phyloP scores from a whole-genome alignment of 768 basidiomycete genomes.

The Erythrobasidium yunnanense region DNA sequence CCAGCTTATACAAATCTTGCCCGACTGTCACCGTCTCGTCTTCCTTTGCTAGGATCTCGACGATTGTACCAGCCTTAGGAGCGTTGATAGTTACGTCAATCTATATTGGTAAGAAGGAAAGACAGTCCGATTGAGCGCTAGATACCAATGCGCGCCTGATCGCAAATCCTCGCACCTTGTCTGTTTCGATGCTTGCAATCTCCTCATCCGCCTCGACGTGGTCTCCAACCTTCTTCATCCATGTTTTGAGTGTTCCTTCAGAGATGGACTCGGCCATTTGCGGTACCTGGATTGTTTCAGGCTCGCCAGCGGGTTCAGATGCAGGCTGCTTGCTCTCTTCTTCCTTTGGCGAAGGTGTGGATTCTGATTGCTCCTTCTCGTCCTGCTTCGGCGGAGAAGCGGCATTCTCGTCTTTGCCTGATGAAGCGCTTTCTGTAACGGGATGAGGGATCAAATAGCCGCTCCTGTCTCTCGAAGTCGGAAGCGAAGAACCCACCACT shows the following conservation, averaged over 20 bases:
- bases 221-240: constrained; percentile 88
- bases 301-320: constrained; percentile 21
- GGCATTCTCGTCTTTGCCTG: neutral
- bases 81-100: constrained; percentile 97
- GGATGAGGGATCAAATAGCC: neutral
- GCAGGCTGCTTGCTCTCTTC: constrained; percentile 1
- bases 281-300: constrained; percentile 84
- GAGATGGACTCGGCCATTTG: constrained; percentile 86
- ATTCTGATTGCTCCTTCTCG: neutral
- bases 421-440: neutral
- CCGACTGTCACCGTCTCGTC: constrained; percentile 91
- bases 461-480: no score
- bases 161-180: constrained; percentile 61
- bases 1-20: constrained; percentile 83
- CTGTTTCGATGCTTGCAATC: constrained; percentile 94
- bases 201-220: constrained; percentile 84
- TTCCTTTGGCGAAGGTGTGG: neutral
- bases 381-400: neutral
- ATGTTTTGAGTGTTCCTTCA: constrained; percentile 89
- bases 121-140: neutral
- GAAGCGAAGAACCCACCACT: no score
- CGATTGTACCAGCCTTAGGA: constrained; percentile 72
- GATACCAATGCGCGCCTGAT: no score
- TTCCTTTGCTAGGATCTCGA: constrained; percentile 73
- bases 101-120: no score